Evolutionary conservation across 345 rosid species (phyloP).

Genomic region (Eucalyptus sideroxylon): DNA sequence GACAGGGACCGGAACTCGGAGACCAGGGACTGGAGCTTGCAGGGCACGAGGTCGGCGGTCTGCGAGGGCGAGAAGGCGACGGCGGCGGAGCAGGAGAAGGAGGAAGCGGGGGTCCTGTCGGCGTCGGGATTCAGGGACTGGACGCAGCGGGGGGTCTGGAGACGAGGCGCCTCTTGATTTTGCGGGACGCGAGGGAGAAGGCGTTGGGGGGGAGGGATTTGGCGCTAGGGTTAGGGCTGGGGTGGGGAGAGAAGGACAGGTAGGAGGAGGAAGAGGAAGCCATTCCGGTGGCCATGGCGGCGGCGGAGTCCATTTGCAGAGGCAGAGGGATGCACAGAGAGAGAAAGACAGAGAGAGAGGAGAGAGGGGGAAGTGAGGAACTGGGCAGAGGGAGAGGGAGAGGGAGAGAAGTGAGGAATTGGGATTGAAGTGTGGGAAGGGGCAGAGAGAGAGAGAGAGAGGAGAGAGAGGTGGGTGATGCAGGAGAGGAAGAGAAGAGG

Average conservation of each 20-base stretch:
- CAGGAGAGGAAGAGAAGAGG: background rate
- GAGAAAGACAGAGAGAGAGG: background rate
- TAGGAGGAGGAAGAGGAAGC: background rate
- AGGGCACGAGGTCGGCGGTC: slow-evolving; percentile 28
- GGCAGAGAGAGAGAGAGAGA: background rate
- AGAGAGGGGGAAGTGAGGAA: background rate
- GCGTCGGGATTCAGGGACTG: slow-evolving; percentile 5
- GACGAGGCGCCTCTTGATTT: background rate
- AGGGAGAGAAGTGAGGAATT: background rate
- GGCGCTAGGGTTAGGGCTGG: slow-evolving; percentile 8
- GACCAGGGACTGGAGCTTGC: slow-evolving; percentile 35
- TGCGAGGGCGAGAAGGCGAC: slow-evolving; percentile 29
- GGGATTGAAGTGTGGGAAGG: background rate
- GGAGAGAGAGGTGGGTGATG: background rate
- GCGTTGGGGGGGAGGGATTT: background rate
- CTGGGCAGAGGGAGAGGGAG: background rate
- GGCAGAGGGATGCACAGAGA: background rate
- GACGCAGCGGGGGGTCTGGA: slow-evolving; percentile 20
- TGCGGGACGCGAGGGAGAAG: slow-evolving; percentile 8
- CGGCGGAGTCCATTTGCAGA: slow-evolving; percentile 12
- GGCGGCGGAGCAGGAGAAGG: slow-evolving; percentile 55
- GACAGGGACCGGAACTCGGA: slow-evolving; percentile 55
- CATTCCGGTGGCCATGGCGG: slow-evolving; percentile 10
- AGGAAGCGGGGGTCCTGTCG: background rate
- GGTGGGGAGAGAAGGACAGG: background rate